Conservation (phyloP, 78 protist genomes). For the Ministeria vibrans region DNA sequence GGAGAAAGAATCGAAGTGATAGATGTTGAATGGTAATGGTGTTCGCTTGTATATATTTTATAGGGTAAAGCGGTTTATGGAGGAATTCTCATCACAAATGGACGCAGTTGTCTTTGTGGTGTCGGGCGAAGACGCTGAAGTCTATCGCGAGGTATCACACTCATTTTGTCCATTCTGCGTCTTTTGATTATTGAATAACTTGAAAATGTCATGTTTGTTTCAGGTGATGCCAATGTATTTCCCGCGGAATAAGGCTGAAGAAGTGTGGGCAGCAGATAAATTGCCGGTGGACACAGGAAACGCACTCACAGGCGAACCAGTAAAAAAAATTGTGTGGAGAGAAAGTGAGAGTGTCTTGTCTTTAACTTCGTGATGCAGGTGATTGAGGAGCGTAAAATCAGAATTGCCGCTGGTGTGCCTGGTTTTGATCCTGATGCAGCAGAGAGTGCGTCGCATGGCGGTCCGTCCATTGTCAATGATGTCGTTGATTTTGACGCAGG, state of each 20-base stretch:
- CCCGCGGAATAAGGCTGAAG: constrained; percentile 24
- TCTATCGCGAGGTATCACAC: too few relatives aligned
- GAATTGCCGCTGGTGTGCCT: too few relatives aligned
- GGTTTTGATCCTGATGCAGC: too few relatives aligned
- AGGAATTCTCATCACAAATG: background rate
- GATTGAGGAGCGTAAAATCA: background rate
- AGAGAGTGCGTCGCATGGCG: too few relatives aligned
- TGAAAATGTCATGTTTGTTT: too few relatives aligned
- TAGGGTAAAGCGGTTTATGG: constrained; percentile 37
- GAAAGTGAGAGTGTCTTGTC: background rate
- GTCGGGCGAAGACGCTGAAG: background rate
- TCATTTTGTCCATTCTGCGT: too few relatives aligned
- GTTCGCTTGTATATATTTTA: background rate
- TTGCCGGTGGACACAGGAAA: constrained; percentile 14
- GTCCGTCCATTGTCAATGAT: too few relatives aligned
- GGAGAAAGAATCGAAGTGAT: background rate
- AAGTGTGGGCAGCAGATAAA: background rate
- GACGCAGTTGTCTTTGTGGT: constrained; percentile 12
- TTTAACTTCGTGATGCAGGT: background rate
- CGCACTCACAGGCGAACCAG: background rate
- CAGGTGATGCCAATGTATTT: constrained; percentile 26
- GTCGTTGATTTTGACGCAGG: too few relatives aligned
- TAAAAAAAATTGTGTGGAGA: background rate
- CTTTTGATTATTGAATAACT: too few relatives aligned
- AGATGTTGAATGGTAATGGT: background rate